Base-by-base conservation (phyloP, 192 early-diverging fungal genomes). In the Backusella psychrophila region DNA sequence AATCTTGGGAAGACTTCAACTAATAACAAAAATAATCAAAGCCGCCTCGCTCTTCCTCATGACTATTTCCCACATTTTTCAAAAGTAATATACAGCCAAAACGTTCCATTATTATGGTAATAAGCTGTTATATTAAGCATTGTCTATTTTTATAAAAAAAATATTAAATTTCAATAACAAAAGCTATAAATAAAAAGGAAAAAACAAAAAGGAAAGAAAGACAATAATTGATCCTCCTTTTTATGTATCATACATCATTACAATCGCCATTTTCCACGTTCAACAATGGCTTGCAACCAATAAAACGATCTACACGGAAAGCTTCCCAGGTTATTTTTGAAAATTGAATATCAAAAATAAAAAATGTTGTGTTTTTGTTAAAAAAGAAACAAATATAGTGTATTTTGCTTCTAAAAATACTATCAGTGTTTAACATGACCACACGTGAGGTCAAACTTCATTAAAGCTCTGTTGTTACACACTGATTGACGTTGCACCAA, bases 311-410 rank as follows among this genome's bases (percentile, higher is more conserved):
- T 44, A n/a, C 17, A 49, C 6, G 1, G 46, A 49, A n/a, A 49
- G 9, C 42, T 44, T 44, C 42, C 14, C 1, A 53, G 21, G 52
- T 53, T 53, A 53, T 53, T 53, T 53, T 53, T 23, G 52, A 53
- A 53, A 52, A 52, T 52, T n/a, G 17, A n/a, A n/a, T n/a, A 23
- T 11, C 6, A 56, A 56, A 56, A 56, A 56, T 9, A 53, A 19
- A n/a, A 53, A 56, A 23, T 26, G n/a, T 56, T 63, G 14, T 63
- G 23, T 29, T 63, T 63, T 63, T 12, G 56, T 63, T 63, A 63
- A 63, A 63, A 59, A 63, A 63, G 56, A 63, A 63, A 63, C 56
- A 23, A 29, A 63, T 63, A 63, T 29, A 29, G 56, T 63, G 56
- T 63, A 63, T 11, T 4, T 11, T 63, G 56, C 56, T 63, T 63